These are phyloP conservation scores for Podospora tetraspora DNA, from an alignment of 495 filamentous ascomycete species.

Conservation along the genomic window DNA sequence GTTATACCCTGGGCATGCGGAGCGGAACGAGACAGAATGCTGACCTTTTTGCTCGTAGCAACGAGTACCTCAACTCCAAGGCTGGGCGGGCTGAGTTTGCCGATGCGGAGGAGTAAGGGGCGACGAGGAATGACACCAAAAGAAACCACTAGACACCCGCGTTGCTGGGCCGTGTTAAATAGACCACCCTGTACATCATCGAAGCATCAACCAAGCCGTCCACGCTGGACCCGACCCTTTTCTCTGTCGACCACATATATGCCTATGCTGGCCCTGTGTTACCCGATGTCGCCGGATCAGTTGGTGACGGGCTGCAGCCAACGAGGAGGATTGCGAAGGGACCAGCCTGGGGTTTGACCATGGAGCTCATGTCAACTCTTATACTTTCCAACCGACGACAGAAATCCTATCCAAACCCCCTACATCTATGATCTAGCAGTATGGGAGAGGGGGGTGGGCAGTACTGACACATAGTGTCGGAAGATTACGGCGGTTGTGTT, in stretches of 20 bases:
- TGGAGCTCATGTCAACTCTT: background rate
- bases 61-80: constrained; percentile 91
- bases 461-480: background rate
- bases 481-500: background rate
- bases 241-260: background rate
- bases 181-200: constrained; percentile 33
- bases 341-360: background rate
- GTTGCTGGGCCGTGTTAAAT: constrained; percentile 22
- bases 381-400: background rate
- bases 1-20: constrained; percentile 22
- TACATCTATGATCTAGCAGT: too few species aligned
- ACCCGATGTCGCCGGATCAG: background rate
- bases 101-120: constrained; percentile 41
- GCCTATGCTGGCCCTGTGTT: background rate
- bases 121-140: background rate
- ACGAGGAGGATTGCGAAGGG: background rate
- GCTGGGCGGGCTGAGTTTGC: constrained; percentile 60
- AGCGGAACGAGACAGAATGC: constrained; percentile 5
- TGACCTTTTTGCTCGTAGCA: constrained; percentile 50
- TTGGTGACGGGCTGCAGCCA: background rate
- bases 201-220: background rate
- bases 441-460: too few species aligned
- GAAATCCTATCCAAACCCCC: too few species aligned
- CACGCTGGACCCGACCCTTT: constrained; percentile 3
- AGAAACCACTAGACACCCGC: constrained; percentile 1